Percentiles rank a stretch among this genome's conserved stretches.
Evolutionary conservation across 805 yeast genomes (phyloP).

Genomic region (Yamadazyma nakazawae): DNA sequence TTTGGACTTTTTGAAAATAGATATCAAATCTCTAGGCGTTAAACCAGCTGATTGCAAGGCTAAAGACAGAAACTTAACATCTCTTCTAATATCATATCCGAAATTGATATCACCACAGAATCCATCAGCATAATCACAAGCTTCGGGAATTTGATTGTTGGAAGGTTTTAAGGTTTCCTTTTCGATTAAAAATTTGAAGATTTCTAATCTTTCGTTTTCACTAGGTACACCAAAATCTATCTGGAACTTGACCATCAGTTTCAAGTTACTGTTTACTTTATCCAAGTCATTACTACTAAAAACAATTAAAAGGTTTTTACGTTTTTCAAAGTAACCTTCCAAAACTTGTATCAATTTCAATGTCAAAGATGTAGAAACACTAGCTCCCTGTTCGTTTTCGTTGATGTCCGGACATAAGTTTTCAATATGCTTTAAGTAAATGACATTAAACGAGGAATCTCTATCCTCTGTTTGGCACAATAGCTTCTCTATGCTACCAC

Average conservation of each 20-base stretch:
- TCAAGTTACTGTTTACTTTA: slow-evolving; percentile 57
- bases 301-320: slow-evolving; percentile 46
- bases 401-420: slow-evolving; percentile 65
- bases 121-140: slow-evolving; percentile 18
- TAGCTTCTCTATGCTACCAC: slow-evolving; percentile 72
- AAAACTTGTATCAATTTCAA: slow-evolving; percentile 57
- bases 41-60: slow-evolving; percentile 91
- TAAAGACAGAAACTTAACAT: slow-evolving; percentile 54
- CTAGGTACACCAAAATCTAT: slow-evolving; percentile 72
- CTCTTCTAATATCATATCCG: slow-evolving; percentile 28
- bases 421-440: slow-evolving; percentile 72
- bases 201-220: slow-evolving; percentile 66
- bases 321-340: slow-evolving; percentile 47
- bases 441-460: slow-evolving; percentile 33
- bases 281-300: slow-evolving; percentile 74
- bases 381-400: slow-evolving; percentile 48
- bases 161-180: slow-evolving; percentile 15
- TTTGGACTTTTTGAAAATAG: slow-evolving; percentile 68
- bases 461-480: slow-evolving; percentile 33
- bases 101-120: slow-evolving; percentile 17
- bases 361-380: slow-evolving; percentile 40
- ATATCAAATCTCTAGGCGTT: slow-evolving; percentile 74
- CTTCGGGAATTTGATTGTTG: slow-evolving; percentile 14
- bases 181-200: slow-evolving; percentile 51
- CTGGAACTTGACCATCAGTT: slow-evolving; percentile 74